phyloP scores from a whole-genome alignment of 108 stramenopile genomes.

The Fragilaria radians region DNA sequence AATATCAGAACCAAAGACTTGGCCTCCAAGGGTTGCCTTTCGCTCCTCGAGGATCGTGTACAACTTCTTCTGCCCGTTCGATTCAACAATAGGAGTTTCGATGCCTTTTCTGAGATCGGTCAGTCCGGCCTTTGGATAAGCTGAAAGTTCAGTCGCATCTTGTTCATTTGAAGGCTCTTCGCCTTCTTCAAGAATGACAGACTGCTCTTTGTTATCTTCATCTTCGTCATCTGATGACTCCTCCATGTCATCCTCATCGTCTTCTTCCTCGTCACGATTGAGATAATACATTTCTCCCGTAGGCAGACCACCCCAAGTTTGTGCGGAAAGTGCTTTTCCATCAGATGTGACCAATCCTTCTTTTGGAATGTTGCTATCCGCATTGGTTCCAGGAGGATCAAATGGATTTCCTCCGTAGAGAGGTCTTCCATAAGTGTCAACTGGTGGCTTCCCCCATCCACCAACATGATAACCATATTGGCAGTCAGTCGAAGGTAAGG shows the following conservation, averaged over 20 bases:
- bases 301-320: constrained; percentile 77
- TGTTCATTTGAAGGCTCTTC: constrained; percentile 30
- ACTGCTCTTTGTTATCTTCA: too few relatives aligned
- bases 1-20: constrained; percentile 72
- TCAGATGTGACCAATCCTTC: constrained; percentile 54
- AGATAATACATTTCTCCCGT: constrained; percentile 41
- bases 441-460: constrained; percentile 99
- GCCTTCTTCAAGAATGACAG: constrained; percentile 45
- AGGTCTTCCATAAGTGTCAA: constrained; percentile 86
- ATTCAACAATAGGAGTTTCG: constrained; percentile 56
- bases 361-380: constrained; percentile 11
- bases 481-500: constrained; percentile 83
- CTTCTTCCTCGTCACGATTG: constrained; percentile 58
- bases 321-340: constrained; percentile 64
- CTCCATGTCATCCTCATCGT: constrained; percentile 53
- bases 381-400: constrained; percentile 49
- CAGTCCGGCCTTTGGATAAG: constrained; percentile 24
- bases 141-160: constrained; percentile 56
- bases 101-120: constrained; percentile 79
- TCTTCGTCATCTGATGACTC: constrained; percentile 37
- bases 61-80: constrained; percentile 57
- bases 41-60: constrained; percentile 73
- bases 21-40: constrained; percentile 23
- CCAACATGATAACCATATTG: constrained; percentile 93
- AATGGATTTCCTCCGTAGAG: constrained; percentile 92